Conservation (phyloP, 2,329 filamentous ascomycete genomes). For the Tolypocladium ophioglossoides region DNA sequence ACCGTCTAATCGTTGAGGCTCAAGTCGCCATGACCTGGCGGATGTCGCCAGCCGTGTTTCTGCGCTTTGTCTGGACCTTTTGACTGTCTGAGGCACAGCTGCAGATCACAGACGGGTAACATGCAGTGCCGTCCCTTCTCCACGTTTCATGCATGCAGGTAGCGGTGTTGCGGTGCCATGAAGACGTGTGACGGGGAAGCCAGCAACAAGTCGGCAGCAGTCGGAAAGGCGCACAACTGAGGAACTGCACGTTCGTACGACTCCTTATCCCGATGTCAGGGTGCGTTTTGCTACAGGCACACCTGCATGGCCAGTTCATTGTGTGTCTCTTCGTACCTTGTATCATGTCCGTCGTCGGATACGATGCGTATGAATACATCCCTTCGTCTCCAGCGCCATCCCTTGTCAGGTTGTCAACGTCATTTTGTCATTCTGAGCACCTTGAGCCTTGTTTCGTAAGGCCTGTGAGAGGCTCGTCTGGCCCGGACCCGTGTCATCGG, state of each 20-base stretch:
- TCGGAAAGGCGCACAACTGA: background rate
- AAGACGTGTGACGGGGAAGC: background rate
- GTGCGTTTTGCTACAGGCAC: background rate
- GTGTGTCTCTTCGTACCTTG: background rate
- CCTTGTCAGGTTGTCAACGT: background rate
- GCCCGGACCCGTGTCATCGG: constrained; percentile 22
- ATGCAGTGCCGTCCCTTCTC: background rate
- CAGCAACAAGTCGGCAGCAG: background rate
- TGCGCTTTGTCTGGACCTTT: background rate
- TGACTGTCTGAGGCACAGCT: background rate
- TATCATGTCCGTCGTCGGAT: background rate
- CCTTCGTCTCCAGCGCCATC: background rate
- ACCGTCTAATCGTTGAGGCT: background rate
- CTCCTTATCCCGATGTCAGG: background rate
- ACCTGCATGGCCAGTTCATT: background rate
- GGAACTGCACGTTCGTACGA: background rate
- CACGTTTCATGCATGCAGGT: background rate
- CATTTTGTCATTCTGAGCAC: background rate
- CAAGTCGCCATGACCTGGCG: background rate
- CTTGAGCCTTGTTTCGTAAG: background rate
- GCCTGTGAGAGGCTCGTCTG: constrained; percentile 10
- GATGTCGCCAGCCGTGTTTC: background rate
- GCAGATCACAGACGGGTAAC: background rate
- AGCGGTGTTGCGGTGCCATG: no score
- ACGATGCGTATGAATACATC: no score